phyloP scores from a whole-genome alignment of 257 asterid species.

The Perilla frutescens region DNA sequence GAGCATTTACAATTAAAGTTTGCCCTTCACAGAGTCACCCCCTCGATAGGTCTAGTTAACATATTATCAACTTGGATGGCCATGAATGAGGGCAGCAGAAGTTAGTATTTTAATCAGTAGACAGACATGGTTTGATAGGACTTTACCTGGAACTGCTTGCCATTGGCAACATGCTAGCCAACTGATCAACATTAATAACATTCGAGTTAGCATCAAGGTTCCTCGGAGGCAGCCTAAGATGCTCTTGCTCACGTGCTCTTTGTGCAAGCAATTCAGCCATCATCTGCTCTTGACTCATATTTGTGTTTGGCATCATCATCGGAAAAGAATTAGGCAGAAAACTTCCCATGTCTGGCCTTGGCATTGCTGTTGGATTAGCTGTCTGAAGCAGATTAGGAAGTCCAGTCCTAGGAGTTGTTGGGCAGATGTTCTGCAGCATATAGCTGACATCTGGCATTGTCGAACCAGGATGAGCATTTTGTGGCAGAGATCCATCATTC shows the following conservation, averaged over 20 bases:
- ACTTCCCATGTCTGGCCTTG: conserved; percentile 19
- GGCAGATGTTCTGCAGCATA: conserved; percentile 28
- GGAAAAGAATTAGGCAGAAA: conserved; percentile 18
- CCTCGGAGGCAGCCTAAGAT: conserved; percentile 30
- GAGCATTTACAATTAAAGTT: background rate
- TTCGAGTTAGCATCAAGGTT: conserved; percentile 20
- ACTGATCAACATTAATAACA: conserved; percentile 31
- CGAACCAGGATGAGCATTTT: conserved; percentile 11
- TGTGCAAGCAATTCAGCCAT: conserved; percentile 21
- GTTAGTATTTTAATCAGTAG: background rate
- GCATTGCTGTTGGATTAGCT: conserved; percentile 1
- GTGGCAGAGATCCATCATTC: background rate
- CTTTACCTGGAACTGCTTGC: conserved; percentile 46
- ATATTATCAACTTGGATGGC: too few species aligned
- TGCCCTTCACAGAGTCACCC: background rate
- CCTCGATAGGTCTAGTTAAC: too few species aligned
- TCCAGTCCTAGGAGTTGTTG: conserved; percentile 5
- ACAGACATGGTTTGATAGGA: background rate
- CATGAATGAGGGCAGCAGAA: background rate
- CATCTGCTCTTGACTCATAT: conserved; percentile 2
- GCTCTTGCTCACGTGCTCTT: conserved; percentile 28
- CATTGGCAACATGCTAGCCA: conserved; percentile 34
- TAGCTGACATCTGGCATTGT: conserved; percentile 24
- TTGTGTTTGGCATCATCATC: conserved; percentile 15
- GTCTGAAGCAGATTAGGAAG: conserved; percentile 18